Conservation (phyloP, 441 rosid species). For the Adansonia grandidieri region DNA sequence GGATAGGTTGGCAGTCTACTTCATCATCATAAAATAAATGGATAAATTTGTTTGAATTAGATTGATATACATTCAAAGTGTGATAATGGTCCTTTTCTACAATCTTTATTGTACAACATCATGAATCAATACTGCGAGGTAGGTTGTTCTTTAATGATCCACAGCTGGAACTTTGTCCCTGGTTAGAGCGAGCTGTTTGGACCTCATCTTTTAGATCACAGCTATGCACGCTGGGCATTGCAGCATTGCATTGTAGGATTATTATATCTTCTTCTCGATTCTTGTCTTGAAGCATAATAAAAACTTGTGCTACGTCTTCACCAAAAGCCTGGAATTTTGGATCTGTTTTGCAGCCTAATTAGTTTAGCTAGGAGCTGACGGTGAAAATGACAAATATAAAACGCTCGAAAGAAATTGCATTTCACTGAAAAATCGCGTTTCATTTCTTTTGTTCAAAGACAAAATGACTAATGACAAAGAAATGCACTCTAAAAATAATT, state of each 20-base stretch:
- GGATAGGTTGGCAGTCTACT: not conserved
- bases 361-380: not conserved
- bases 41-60: not conserved
- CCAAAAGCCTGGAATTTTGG: not conserved
- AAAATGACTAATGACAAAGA: not conserved
- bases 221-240: not conserved
- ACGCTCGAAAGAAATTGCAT: not conserved
- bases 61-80: not conserved
- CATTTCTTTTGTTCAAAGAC: not conserved
- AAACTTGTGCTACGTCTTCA: not conserved
- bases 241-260: too few species aligned
- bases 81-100: too few species aligned
- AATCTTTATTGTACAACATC: too few species aligned
- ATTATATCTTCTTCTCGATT: not conserved
- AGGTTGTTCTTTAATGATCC: not conserved
- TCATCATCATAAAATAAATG: not conserved
- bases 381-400: not conserved
- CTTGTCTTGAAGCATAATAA: not conserved
- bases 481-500: not conserved
- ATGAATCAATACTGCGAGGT: not conserved
- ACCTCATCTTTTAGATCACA: not conserved
- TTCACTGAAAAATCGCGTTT: not conserved
- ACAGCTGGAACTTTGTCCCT: not conserved
- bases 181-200: not conserved
- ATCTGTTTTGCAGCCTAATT: not conserved